Conservation (phyloP, 169 alveolate species). For the Eimeria zaria region DNA sequence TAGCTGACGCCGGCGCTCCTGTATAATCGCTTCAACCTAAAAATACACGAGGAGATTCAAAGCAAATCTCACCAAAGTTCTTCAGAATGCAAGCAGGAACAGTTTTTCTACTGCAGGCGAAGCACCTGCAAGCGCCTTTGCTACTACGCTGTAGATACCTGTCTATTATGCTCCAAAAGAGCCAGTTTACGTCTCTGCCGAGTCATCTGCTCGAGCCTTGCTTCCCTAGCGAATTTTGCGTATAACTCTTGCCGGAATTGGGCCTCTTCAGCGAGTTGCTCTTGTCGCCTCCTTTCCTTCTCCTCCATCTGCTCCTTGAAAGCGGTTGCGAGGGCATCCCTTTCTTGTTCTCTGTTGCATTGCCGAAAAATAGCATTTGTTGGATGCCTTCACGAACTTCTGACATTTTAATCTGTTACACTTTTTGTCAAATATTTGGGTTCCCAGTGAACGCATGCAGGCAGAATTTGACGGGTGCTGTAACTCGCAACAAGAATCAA, state of each 20-base stretch:
- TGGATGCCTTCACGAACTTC: not conserved
- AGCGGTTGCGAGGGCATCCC: constrained; percentile 58
- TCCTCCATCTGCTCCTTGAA: constrained; percentile 87
- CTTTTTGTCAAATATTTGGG: not conserved
- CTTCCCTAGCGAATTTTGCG: constrained; percentile 93
- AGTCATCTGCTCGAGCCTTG: constrained; percentile 91
- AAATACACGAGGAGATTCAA: not conserved
- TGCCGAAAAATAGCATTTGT: not conserved
- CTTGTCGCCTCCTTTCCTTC: constrained; percentile 87
- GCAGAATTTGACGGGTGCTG: not conserved
- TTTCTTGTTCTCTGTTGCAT: constrained; percentile 66
- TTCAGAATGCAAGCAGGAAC: not conserved
- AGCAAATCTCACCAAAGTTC: not conserved
- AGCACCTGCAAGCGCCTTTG: not conserved
- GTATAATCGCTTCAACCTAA: constrained; percentile 90
- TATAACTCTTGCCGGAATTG: constrained; percentile 90
- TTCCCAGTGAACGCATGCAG: not conserved
- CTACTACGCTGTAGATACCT: constrained; percentile 69
- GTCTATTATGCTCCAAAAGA: constrained; percentile 92
- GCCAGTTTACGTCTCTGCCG: constrained; percentile 91
- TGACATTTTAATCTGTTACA: not conserved
- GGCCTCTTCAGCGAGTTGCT: constrained; percentile 90
- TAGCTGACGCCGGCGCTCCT: constrained; percentile 89
- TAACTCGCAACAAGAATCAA: not conserved
- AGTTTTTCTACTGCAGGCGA: not conserved